These are phyloP conservation scores for Fusarium proliferatum DNA, from an alignment of 2,329 filamentous ascomycete species.

Conservation along the genomic window DNA sequence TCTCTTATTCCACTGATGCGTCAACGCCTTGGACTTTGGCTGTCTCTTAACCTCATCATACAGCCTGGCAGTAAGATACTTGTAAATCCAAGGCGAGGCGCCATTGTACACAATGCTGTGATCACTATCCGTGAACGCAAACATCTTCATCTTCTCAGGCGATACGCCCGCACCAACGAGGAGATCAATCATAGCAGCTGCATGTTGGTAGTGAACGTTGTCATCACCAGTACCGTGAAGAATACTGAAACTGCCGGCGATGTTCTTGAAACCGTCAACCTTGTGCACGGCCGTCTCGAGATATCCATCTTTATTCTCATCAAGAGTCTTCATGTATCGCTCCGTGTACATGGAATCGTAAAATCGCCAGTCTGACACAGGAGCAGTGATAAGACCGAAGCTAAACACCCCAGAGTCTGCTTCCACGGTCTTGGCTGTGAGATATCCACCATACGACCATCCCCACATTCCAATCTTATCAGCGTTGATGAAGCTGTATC, in stretches of 20 bases:
- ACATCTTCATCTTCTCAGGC: slow-evolving; percentile 70
- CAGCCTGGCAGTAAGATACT: slow-evolving; percentile 69
- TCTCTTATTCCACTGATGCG: slow-evolving; percentile 52
- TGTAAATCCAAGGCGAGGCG: slow-evolving; percentile 67
- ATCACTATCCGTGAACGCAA: slow-evolving; percentile 73
- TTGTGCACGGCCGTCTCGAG: slow-evolving; percentile 68
- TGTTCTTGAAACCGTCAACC: slow-evolving; percentile 69
- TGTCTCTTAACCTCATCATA: slow-evolving; percentile 70
- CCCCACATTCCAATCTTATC: slow-evolving; percentile 74
- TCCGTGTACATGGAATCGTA: slow-evolving; percentile 80
- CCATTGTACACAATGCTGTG: slow-evolving; percentile 71
- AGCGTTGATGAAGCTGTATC: slow-evolving; percentile 65
- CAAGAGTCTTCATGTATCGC: slow-evolving; percentile 75
- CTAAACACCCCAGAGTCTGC: slow-evolving; percentile 69
- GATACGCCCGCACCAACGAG: slow-evolving; percentile 69
- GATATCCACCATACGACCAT: slow-evolving; percentile 76
- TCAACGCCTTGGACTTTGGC: slow-evolving; percentile 48
- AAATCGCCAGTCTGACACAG: slow-evolving; percentile 76
- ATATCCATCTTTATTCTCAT: slow-evolving; percentile 69
- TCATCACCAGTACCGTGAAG: slow-evolving; percentile 76
- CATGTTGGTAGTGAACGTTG: slow-evolving; percentile 78
- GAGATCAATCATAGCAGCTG: slow-evolving; percentile 70
- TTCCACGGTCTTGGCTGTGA: slow-evolving; percentile 74
- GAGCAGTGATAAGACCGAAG: slow-evolving; percentile 71
- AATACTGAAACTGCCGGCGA: slow-evolving; percentile 69